Conservation (phyloP, 179 eudicot genomes). For the Silene noctiflora region DNA sequence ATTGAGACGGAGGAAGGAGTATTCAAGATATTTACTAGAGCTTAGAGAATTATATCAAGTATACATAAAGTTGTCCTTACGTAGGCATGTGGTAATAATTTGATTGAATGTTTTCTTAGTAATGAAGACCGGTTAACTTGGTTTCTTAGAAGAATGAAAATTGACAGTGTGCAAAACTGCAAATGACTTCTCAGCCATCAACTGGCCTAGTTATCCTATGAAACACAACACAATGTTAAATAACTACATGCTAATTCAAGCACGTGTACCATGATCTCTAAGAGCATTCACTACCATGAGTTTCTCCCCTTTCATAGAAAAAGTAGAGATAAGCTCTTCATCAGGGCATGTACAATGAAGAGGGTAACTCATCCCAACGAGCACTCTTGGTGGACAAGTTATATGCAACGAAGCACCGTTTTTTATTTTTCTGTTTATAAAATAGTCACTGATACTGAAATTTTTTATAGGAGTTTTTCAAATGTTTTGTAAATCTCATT, state of each 20-base stretch:
- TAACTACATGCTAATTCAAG: background rate
- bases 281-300: background rate
- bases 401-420: too few relatives aligned
- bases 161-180: background rate
- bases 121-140: background rate
- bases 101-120: constrained; percentile 1
- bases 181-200: background rate
- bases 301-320: background rate
- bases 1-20: too few relatives aligned
- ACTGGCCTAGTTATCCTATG: background rate
- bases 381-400: too few relatives aligned
- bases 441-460: too few relatives aligned
- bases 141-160: background rate
- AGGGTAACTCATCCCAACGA: too few relatives aligned
- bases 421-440: too few relatives aligned
- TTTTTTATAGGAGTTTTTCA: too few relatives aligned
- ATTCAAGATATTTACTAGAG: too few relatives aligned
- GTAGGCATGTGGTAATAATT: background rate
- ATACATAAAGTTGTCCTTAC: background rate
- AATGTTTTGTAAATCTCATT: too few relatives aligned
- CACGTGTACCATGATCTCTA: too few relatives aligned
- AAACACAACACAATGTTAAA: background rate
- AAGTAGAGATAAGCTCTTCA: too few relatives aligned
- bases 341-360: too few relatives aligned
- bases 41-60: constrained; percentile 9